Percentiles rank a stretch among this genome's conserved stretches.
These are phyloP conservation scores for Glycine tomentella DNA, from an alignment of 306 rosid species.

Conservation along the genomic window DNA sequence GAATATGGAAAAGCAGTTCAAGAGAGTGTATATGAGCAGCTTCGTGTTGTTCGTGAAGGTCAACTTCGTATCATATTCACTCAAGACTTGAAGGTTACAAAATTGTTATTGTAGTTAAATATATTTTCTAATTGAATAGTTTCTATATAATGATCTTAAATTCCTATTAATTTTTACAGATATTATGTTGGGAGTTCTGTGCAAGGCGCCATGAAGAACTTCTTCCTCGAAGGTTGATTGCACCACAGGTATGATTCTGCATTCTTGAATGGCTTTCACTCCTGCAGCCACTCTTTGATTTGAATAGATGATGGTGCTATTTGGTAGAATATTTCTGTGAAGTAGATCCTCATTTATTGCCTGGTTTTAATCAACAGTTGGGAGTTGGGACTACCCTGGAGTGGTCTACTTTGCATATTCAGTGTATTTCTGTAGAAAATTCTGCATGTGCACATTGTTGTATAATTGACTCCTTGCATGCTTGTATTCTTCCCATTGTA, in stretches of 20 bases:
- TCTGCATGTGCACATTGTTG: neutral
- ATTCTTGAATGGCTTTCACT: neutral
- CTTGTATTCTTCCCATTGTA: neutral
- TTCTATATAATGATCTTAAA: neutral
- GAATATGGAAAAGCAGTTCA: constrained; percentile 94
- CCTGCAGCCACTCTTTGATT: constrained; percentile 6
- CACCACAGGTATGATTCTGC: constrained; percentile 82
- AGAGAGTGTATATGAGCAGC: constrained; percentile 96
- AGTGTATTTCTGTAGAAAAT: neutral
- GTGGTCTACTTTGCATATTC: neutral
- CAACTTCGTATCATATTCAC: constrained; percentile 89
- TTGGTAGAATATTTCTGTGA: neutral
- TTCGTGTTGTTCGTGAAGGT: constrained; percentile 98
- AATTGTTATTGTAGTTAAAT: neutral
- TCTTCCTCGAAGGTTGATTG: constrained; percentile 92
- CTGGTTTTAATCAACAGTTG: neutral
- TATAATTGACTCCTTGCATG: neutral
- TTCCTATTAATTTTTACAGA: constrained; percentile 58
- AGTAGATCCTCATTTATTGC: neutral
- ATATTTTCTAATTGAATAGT: constrained; percentile 26
- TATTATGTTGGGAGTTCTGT: constrained; percentile 94
- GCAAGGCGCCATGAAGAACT: constrained; percentile 97
- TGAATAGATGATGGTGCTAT: neutral
- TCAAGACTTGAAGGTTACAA: constrained; percentile 83
- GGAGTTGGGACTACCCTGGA: neutral